phyloP scores from a whole-genome alignment of 768 basidiomycete species.

The Leucocoprinus birnbaumii region DNA sequence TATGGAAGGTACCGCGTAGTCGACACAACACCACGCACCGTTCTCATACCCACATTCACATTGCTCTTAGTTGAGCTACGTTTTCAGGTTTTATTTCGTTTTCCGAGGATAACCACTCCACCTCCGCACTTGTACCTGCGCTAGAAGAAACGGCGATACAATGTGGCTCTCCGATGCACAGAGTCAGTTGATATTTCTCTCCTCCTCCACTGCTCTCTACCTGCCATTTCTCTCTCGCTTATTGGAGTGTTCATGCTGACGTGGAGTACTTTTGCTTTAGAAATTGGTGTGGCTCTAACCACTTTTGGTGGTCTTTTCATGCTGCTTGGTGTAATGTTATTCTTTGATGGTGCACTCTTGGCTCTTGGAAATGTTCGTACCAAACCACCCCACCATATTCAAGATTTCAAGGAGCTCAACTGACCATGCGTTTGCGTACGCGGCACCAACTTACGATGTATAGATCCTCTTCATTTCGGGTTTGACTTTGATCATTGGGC shows the following conservation, averaged over 20 bases:
- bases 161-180: slow-evolving; percentile 73
- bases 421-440: neutral
- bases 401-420: neutral
- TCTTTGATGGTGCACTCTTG: slow-evolving; percentile 94
- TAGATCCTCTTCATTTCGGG: slow-evolving; percentile 94
- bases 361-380: slow-evolving; percentile 89
- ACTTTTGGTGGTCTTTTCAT: slow-evolving; percentile 95
- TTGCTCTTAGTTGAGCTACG: neutral
- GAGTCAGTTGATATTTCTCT: slow-evolving; percentile 36
- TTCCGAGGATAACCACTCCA: neutral
- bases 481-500: slow-evolving; percentile 94
- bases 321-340: slow-evolving; percentile 91
- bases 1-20: neutral
- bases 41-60: slow-evolving; percentile 1
- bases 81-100: neutral
- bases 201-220: too few relatives aligned
- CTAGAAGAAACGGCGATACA: slow-evolving; percentile 12
- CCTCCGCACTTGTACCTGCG: neutral
- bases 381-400: neutral
- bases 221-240: neutral
- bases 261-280: slow-evolving; percentile 33
- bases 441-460: neutral
- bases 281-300: slow-evolving; percentile 96
- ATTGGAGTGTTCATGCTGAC: neutral
- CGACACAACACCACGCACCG: neutral